These are phyloP conservation scores for Trichoderma lentiforme DNA, from an alignment of 2,329 filamentous ascomycete species.

Conservation along the genomic window DNA sequence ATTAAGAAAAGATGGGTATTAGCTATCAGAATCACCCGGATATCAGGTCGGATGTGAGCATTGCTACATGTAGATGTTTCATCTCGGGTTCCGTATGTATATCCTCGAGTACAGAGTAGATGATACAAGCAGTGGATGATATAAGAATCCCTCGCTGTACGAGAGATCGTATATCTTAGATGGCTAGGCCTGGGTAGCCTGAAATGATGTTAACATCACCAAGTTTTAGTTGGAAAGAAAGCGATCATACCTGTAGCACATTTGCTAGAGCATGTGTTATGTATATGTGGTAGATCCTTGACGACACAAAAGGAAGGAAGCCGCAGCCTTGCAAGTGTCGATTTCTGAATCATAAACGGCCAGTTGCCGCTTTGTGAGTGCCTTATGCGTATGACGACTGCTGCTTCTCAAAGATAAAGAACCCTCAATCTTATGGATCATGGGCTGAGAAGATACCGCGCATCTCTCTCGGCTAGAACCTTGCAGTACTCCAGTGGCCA, in stretches of 20 bases:
- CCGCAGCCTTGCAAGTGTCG: neutral
- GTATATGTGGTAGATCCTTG: neutral
- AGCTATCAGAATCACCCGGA: neutral
- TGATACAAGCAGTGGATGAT: neutral
- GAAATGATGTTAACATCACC: neutral
- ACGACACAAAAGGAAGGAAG: neutral
- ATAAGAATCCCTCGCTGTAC: neutral
- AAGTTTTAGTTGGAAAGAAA: neutral
- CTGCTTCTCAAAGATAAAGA: neutral
- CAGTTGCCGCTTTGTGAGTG: slow-evolving; percentile 5
- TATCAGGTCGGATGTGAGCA: neutral
- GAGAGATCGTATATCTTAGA: neutral
- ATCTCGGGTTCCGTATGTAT: neutral
- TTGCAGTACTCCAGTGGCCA: slow-evolving; percentile 27
- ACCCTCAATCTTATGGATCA: slow-evolving; percentile 16
- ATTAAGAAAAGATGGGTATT: fast-evolving
- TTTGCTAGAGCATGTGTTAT: neutral
- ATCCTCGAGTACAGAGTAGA: neutral
- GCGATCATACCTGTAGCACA: neutral
- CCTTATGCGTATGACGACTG: slow-evolving; percentile 6
- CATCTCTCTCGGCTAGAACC: slow-evolving; percentile 23
- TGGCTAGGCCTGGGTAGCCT: neutral
- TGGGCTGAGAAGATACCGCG: slow-evolving; percentile 28
- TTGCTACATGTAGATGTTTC: neutral
- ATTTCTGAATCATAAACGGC: too few species aligned